These are phyloP conservation scores for Suillus spraguei DNA, from an alignment of 768 basidiomycete species.

Conservation along the genomic window DNA sequence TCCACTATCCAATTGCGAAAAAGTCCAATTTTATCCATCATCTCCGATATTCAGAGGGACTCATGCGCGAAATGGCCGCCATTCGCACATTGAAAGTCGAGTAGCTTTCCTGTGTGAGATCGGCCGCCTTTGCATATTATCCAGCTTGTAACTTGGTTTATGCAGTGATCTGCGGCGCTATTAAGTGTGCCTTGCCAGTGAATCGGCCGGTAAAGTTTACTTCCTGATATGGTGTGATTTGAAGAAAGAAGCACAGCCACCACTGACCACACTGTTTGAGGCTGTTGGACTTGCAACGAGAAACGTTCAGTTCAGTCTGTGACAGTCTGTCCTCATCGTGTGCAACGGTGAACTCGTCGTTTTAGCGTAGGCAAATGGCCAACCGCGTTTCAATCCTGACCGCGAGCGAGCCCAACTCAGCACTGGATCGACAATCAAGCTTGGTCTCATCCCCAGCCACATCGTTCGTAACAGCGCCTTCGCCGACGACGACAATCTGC, in stretches of 20 bases:
- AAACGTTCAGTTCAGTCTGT: not conserved
- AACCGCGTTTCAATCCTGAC: conserved; percentile 19
- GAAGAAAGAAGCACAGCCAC: conserved; percentile 5
- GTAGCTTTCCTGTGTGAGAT: not conserved
- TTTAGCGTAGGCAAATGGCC: conserved; percentile 9
- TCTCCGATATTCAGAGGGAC: not conserved
- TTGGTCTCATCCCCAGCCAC: conserved; percentile 28
- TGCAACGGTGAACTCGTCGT: not conserved
- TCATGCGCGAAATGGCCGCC: not conserved
- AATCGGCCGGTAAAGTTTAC: no score
- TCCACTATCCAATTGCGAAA: not conserved
- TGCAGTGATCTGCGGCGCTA: no score
- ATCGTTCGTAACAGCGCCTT: conserved; percentile 31
- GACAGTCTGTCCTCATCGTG: conserved; percentile 1
- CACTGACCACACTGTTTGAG: not conserved
- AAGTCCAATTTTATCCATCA: not conserved
- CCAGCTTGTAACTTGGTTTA: not conserved
- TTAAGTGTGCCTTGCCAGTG: no score
- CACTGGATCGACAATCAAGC: conserved; percentile 23
- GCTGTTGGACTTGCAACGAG: conserved; percentile 7
- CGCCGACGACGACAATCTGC: conserved; percentile 26
- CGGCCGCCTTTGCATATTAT: not conserved
- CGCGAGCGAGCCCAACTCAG: conserved; percentile 18
- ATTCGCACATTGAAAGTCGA: not conserved
- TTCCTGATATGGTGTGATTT: not conserved